Conservation (phyloP, 2,329 filamentous ascomycete species). For the Penicillium sp. region DNA sequence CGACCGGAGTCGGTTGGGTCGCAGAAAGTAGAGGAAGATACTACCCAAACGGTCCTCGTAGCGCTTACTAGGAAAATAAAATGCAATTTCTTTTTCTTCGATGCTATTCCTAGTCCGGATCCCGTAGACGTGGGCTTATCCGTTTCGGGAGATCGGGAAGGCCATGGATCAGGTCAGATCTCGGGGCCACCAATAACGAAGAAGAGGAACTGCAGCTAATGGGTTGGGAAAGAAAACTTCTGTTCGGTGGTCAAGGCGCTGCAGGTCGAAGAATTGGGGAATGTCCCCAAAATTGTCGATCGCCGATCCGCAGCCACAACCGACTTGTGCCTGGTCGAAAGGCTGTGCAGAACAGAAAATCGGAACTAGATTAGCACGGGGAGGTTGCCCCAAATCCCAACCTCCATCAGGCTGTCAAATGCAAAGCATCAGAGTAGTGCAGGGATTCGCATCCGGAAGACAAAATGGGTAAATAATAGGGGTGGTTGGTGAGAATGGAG, state of each 20-base stretch:
- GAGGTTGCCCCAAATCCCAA: background rate
- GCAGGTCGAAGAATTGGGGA: slow-evolving; percentile 14
- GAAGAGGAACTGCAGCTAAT: slow-evolving; percentile 9
- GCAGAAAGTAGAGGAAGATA: background rate
- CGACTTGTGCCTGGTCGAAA: slow-evolving; percentile 7
- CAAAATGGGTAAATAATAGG: background rate
- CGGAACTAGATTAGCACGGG: background rate
- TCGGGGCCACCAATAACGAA: slow-evolving; percentile 13
- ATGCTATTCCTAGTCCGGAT: slow-evolving; percentile 2
- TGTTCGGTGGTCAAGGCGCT: slow-evolving; percentile 1
- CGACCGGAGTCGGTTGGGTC: background rate
- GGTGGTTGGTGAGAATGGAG: slow-evolving; percentile 1
- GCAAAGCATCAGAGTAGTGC: background rate
- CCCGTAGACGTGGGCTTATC: slow-evolving; percentile 5
- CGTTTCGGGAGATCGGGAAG: slow-evolving; percentile 6
- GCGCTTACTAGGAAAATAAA: background rate
- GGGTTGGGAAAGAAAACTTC: slow-evolving; percentile 1
- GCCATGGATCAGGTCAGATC: slow-evolving; percentile 12
- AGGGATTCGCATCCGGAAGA: background rate
- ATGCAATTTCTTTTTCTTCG: background rate
- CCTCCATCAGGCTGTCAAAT: background rate
- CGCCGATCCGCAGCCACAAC: slow-evolving; percentile 24
- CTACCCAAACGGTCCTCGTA: slow-evolving; percentile 1
- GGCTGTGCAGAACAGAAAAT: background rate
- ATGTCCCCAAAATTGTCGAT: slow-evolving; percentile 12